A percentile compares a stretch with the other conserved stretches of the same genome.
Evolutionary conservation across 1,284 basidiomycete species (phyloP).

Genomic region (Ceratobasidium sp.): DNA sequence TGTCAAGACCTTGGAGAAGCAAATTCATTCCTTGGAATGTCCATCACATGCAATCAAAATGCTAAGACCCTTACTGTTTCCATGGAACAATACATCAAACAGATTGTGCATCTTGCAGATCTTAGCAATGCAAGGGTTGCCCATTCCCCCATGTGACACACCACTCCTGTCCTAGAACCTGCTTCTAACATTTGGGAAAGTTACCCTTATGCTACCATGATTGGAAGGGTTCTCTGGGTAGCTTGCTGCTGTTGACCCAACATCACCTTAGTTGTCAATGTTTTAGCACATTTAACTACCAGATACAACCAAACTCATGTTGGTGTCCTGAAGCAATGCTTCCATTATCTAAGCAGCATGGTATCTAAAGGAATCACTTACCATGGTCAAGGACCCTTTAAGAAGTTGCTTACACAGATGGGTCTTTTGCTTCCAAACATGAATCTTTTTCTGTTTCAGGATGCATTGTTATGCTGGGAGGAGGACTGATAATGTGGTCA

Average conservation of each 20-base stretch:
- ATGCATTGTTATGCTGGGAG: too few relatives aligned
- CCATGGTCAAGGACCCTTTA: conserved; percentile 13
- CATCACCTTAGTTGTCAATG: too few relatives aligned
- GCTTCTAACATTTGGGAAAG: neutral
- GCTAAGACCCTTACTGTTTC: conserved; percentile 32
- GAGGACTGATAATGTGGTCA: too few relatives aligned
- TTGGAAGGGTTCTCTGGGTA: too few relatives aligned
- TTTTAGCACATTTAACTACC: too few relatives aligned
- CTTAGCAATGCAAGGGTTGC: neutral
- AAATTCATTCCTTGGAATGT: conserved; percentile 38
- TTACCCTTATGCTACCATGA: conserved; percentile 13
- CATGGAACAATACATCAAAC: too few relatives aligned
- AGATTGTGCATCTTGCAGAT: too few relatives aligned
- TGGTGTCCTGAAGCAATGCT: too few relatives aligned
- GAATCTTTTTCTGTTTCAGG: too few relatives aligned
- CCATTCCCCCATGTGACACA: conserved; percentile 1
- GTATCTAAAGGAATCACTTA: conserved; percentile 1
- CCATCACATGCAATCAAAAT: conserved; percentile 16
- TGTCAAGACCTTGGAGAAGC: conserved; percentile 38
- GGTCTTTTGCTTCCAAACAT: neutral
- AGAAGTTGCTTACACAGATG: conserved; percentile 13
- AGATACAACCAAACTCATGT: too few relatives aligned
- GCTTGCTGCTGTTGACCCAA: too few relatives aligned
- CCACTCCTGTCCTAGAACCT: neutral
- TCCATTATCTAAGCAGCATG: too few relatives aligned